Percentiles rank a stretch among this genome's conserved stretches.
Evolutionary conservation across 148 eudicot species (phyloP).

Genomic region (Rhododendron ferrugineum): DNA sequence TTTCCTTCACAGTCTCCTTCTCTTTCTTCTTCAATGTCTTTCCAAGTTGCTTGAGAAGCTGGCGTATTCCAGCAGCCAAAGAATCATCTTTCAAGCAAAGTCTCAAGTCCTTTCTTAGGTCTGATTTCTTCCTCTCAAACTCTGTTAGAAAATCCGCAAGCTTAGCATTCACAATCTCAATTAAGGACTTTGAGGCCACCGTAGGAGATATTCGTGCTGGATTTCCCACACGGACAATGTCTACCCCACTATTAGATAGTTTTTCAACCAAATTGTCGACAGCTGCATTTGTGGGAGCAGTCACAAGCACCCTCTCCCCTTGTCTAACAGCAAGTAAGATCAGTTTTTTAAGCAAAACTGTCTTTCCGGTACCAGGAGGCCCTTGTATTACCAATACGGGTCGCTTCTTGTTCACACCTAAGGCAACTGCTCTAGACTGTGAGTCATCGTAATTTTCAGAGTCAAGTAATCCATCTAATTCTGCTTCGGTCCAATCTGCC

Average conservation of each 20-base stretch:
- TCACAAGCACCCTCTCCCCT: conserved; percentile 80
- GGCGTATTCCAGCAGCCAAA: conserved; percentile 90
- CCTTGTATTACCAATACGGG: conserved; percentile 69
- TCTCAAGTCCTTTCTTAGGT: conserved; percentile 71
- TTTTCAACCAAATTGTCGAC: conserved; percentile 89
- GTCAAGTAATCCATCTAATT: conserved; percentile 30
- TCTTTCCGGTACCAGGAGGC: conserved; percentile 88
- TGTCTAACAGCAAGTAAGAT: conserved; percentile 49
- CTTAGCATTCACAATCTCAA: conserved; percentile 52
- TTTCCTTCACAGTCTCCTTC: conserved; percentile 64
- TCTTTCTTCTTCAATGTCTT: conserved; percentile 75
- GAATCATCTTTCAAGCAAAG: conserved; percentile 76
- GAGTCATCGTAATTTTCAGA: conserved; percentile 41
- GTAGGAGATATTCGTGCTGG: conserved; percentile 72
- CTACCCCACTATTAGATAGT: conserved; percentile 46
- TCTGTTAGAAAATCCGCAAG: conserved; percentile 50
- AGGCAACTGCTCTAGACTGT: conserved; percentile 60
- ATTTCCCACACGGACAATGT: conserved; percentile 77
- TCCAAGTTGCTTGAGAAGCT: conserved; percentile 76
- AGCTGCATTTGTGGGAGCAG: conserved; percentile 93
- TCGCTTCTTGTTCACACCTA: conserved; percentile 71
- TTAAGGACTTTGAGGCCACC: conserved; percentile 72
- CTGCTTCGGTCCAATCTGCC: conserved; percentile 55
- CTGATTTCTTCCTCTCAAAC: conserved; percentile 69
- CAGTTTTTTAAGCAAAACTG: conserved; percentile 60